Conservation (phyloP, 164 flowering plant genomes). For the Nelumbo lutea region DNA sequence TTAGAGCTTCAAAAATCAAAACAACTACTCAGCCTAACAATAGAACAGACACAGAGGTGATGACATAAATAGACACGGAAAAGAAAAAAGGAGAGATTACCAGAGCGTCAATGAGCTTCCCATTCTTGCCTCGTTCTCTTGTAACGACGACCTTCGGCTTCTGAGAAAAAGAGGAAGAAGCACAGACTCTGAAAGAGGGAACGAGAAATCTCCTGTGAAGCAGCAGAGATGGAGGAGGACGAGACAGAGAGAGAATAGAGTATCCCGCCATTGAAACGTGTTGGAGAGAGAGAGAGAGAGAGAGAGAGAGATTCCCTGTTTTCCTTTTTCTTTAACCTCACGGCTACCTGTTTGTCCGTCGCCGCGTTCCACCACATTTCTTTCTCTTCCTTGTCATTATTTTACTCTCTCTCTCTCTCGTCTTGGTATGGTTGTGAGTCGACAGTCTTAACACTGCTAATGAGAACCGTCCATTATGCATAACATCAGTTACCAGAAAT, state of each 20-base stretch:
- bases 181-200: slow-evolving; percentile 17
- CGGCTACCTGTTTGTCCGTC: neutral
- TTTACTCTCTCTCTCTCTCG: no score
- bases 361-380: neutral
- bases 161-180: slow-evolving; percentile 15
- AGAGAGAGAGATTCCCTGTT: no score
- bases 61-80: slow-evolving; percentile 1
- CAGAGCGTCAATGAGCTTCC: slow-evolving; percentile 71
- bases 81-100: slow-evolving; percentile 24
- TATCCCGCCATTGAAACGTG: slow-evolving; percentile 33
- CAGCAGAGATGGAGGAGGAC: slow-evolving; percentile 17
- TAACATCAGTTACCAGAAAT: no score
- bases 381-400: no score
- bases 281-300: slow-evolving; percentile 9
- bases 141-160: slow-evolving; percentile 78
- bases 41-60: neutral
- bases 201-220: slow-evolving; percentile 8
- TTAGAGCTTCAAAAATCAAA: neutral
- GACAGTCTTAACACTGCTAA: no score
- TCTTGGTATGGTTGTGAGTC: no score
- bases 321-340: slow-evolving; percentile 10
- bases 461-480: no score
- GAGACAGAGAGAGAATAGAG: slow-evolving; percentile 28
- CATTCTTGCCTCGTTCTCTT: slow-evolving; percentile 87
- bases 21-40: neutral